Percentiles rank a stretch among this genome's conserved stretches.
Conservation (phyloP, 2,329 filamentous ascomycete genomes). For the Plenodomus biglobosus region DNA sequence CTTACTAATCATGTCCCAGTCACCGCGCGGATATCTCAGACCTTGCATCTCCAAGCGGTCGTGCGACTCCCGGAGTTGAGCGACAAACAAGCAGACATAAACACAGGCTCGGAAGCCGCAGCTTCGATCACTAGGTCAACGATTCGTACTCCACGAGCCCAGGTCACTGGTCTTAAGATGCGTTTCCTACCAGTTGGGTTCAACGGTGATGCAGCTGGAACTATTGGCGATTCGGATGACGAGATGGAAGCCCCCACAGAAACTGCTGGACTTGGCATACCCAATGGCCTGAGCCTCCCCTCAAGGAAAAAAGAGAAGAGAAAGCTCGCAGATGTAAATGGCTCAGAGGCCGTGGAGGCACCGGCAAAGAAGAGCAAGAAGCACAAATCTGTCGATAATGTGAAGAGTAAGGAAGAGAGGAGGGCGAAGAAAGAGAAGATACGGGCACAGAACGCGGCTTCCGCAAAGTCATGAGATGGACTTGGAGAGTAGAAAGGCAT, state of each 20-base stretch:
- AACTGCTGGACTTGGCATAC: constrained; percentile 26
- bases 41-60: constrained; percentile 66
- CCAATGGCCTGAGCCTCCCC: constrained; percentile 23
- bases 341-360: constrained; percentile 27
- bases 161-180: constrained; percentile 68
- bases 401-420: constrained; percentile 44
- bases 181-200: constrained; percentile 69
- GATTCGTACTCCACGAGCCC: constrained; percentile 59
- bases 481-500: background rate
- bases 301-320: constrained; percentile 45
- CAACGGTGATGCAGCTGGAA: constrained; percentile 48
- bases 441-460: constrained; percentile 33
- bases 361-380: constrained; percentile 46
- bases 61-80: constrained; percentile 55
- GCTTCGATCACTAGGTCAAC: constrained; percentile 51
- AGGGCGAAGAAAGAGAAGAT: constrained; percentile 43
- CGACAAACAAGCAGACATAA: constrained; percentile 46
- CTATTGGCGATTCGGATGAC: constrained; percentile 46
- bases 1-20: constrained; percentile 14
- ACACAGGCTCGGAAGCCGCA: constrained; percentile 45
- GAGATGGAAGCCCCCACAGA: constrained; percentile 47
- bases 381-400: constrained; percentile 36
- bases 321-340: constrained; percentile 39
- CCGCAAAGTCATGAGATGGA: constrained; percentile 20
- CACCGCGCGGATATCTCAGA: constrained; percentile 53